Percentiles rank a stretch among this genome's conserved stretches.
Evolutionary conservation across 2,329 filamentous ascomycete genomes (phyloP).

Genomic region (Diaporthe humulicola): DNA sequence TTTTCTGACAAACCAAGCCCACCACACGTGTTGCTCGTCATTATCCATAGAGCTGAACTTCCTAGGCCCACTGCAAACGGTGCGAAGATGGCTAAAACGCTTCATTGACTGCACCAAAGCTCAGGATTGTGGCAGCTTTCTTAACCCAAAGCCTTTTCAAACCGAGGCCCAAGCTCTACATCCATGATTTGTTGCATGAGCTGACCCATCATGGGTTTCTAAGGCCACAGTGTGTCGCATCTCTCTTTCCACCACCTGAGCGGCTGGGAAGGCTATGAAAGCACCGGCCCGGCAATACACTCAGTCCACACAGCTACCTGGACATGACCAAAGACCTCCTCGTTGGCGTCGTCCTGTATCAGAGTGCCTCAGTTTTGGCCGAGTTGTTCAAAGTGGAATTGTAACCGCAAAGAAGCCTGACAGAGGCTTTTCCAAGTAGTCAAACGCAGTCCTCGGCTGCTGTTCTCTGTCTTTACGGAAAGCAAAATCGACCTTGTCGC

Average conservation of each 20-base stretch:
- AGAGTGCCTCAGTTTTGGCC: too few species aligned
- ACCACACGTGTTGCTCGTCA: rapidly evolving
- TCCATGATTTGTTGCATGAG: neutral
- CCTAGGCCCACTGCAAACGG: neutral
- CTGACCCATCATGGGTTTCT: neutral
- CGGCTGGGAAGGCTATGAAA: too few species aligned
- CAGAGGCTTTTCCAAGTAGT: too few species aligned
- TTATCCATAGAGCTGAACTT: neutral
- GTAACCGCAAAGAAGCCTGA: neutral
- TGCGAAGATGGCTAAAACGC: neutral
- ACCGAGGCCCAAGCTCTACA: neutral
- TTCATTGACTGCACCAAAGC: neutral
- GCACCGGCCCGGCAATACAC: too few species aligned
- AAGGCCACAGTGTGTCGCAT: neutral
- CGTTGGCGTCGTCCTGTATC: too few species aligned
- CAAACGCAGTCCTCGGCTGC: neutral
- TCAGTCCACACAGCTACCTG: too few species aligned
- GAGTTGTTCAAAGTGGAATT: too few species aligned
- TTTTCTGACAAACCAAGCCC: neutral
- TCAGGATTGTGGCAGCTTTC: too few species aligned
- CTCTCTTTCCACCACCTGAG: neutral
- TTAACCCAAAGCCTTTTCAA: neutral
- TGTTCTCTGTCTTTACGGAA: neutral
- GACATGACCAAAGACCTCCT: neutral
- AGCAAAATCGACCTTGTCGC: neutral